Conservation (phyloP, 306 rosid species). For the Malus orientalis region DNA sequence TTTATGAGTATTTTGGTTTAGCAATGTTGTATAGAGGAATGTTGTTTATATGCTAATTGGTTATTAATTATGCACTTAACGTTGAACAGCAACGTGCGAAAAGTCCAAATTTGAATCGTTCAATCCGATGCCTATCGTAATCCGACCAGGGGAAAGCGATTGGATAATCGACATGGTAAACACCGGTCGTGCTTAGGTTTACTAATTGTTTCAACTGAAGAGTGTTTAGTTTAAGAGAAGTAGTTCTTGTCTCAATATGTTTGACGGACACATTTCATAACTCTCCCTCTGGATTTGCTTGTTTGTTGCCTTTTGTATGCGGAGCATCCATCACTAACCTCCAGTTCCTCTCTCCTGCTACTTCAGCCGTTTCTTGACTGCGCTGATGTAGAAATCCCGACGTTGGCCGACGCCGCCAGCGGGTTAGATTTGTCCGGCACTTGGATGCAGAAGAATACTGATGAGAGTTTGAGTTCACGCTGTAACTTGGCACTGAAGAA, state of each 20-base stretch:
- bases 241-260: background rate
- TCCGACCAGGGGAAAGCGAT: background rate
- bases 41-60: background rate
- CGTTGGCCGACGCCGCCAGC: background rate
- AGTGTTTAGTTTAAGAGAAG: background rate
- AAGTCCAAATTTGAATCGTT: background rate
- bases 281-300: background rate
- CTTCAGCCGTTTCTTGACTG: background rate
- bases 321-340: background rate
- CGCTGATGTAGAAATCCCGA: background rate
- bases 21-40: background rate
- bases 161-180: background rate
- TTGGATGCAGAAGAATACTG: background rate
- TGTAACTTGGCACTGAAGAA: background rate
- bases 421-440: background rate
- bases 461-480: background rate
- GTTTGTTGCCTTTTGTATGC: background rate
- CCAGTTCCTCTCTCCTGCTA: background rate
- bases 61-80: background rate
- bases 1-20: background rate
- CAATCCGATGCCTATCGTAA: background rate
- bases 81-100: background rate
- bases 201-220: background rate
- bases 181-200: background rate
- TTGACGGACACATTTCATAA: background rate